phyloP scores from a whole-genome alignment of 2,329 filamentous ascomycete genomes.

The Atkinsonella hypoxylon region DNA sequence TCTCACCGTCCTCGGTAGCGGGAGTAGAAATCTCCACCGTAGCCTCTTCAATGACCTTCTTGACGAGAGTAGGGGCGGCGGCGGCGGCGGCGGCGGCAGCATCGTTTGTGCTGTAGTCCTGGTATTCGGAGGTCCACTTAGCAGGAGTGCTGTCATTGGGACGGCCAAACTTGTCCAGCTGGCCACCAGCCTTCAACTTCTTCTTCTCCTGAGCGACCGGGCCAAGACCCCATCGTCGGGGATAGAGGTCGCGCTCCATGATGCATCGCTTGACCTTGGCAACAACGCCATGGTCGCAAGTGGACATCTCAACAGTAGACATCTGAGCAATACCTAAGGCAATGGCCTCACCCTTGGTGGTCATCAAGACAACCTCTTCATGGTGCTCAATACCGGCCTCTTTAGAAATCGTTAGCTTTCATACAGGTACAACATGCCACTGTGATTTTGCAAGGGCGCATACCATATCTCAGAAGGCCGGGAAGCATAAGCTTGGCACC shows the following conservation, averaged over 20 bases:
- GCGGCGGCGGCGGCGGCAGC: conserved; percentile 31
- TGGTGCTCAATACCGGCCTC: conserved; percentile 85
- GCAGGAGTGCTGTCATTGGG: conserved; percentile 86
- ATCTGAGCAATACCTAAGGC: conserved; percentile 94
- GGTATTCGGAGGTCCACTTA: conserved; percentile 88
- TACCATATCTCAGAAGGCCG: conserved; percentile 82
- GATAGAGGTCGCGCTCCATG: conserved; percentile 98
- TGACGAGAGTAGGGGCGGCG: conserved; percentile 20
- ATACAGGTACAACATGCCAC: neutral
- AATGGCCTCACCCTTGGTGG: conserved; percentile 97
- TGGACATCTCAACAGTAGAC: conserved; percentile 94
- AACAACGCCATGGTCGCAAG: conserved; percentile 93
- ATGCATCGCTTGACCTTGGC: conserved; percentile 99
- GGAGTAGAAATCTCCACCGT: conserved; percentile 23
- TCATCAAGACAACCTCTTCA: conserved; percentile 96
- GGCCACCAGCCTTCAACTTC: conserved; percentile 97
- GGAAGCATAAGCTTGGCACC: conserved; percentile 99
- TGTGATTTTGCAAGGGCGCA: conserved; percentile 20
- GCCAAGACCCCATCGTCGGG: conserved; percentile 89
- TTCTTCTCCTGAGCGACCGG: conserved; percentile 95
- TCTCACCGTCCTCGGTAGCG: conserved; percentile 40
- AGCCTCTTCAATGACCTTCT: conserved; percentile 25
- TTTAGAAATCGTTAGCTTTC: conserved; percentile 22
- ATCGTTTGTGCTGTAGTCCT: conserved; percentile 62
- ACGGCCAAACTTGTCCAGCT: conserved; percentile 94